Conservation (phyloP, 257 asterid genomes). For the Solanum arcanum region DNA sequence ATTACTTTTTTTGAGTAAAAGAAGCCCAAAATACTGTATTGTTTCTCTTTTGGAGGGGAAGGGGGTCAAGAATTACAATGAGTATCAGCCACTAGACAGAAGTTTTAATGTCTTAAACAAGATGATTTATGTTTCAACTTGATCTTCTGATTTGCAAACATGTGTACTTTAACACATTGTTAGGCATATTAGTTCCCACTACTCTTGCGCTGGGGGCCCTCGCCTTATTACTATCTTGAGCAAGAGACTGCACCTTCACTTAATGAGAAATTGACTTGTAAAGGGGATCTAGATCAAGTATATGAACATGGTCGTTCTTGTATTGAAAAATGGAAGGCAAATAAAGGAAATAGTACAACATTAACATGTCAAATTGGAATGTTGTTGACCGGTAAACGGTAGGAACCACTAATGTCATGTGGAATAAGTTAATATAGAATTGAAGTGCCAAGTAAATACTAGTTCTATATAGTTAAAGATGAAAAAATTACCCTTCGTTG, state of each 20-base stretch:
- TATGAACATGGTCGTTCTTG: background rate
- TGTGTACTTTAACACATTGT: background rate
- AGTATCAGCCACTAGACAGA: background rate
- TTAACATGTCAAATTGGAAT: background rate
- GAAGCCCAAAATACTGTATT: background rate
- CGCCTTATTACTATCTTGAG: background rate
- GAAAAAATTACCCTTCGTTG: slow-evolving; percentile 33
- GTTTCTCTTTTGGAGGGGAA: background rate
- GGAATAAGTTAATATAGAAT: background rate
- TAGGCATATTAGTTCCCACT: background rate
- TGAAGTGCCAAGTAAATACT: background rate
- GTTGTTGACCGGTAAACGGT: background rate
- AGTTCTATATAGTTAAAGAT: background rate
- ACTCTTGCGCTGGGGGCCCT: background rate
- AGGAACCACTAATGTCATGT: background rate
- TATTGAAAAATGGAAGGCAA: background rate
- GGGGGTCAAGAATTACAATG: background rate
- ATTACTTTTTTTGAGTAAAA: background rate
- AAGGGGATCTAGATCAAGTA: background rate
- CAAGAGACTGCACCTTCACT: background rate
- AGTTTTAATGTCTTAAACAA: background rate
- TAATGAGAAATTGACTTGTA: background rate
- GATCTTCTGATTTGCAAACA: background rate
- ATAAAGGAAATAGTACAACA: background rate
- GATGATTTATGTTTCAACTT: background rate